phyloP scores from a whole-genome alignment of 768 basidiomycete genomes.

The Neoboletus brunneissimus region DNA sequence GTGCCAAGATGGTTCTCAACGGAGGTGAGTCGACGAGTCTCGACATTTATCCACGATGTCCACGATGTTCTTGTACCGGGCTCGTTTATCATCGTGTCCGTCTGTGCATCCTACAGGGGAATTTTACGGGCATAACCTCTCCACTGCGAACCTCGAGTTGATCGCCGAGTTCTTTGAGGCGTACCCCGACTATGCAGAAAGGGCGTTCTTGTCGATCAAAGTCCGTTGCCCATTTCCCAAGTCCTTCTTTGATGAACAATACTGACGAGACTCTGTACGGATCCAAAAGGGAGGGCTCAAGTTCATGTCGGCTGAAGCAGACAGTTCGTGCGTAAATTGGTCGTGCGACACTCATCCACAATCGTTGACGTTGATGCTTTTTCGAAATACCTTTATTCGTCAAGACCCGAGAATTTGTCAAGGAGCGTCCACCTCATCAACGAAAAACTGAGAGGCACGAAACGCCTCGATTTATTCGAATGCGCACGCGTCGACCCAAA shows the following conservation, averaged over 20 bases:
- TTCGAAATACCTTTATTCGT: no score
- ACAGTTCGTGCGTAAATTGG: slow-evolving; percentile 19
- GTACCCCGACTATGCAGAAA: slow-evolving; percentile 33
- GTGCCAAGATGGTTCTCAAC: slow-evolving; percentile 49
- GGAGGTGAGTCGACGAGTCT: slow-evolving; percentile 35
- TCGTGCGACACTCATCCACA: slow-evolving; percentile 22
- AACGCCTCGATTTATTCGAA: slow-evolving; percentile 60
- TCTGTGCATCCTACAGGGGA: slow-evolving; percentile 40
- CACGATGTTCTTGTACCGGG: no score
- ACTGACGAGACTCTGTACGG: neutral
- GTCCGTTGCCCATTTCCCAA: slow-evolving; percentile 22
- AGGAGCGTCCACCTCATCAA: slow-evolving; percentile 44
- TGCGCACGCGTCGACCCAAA: slow-evolving; percentile 45
- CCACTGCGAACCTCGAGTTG: slow-evolving; percentile 46
- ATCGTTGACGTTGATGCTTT: slow-evolving; percentile 1
- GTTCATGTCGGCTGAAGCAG: slow-evolving; percentile 3
- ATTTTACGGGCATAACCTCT: slow-evolving; percentile 51
- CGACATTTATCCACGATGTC: no score
- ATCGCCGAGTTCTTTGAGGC: slow-evolving; percentile 37
- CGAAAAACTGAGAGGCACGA: no score
- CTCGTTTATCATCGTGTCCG: no score
- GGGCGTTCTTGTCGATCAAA: slow-evolving; percentile 34
- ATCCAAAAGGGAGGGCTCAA: slow-evolving; percentile 4
- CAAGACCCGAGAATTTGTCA: slow-evolving; percentile 42
- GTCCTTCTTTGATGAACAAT: no score